These are phyloP conservation scores for Mimosa bimucronata DNA, from an alignment of 306 rosid genomes.

Conservation along the genomic window DNA sequence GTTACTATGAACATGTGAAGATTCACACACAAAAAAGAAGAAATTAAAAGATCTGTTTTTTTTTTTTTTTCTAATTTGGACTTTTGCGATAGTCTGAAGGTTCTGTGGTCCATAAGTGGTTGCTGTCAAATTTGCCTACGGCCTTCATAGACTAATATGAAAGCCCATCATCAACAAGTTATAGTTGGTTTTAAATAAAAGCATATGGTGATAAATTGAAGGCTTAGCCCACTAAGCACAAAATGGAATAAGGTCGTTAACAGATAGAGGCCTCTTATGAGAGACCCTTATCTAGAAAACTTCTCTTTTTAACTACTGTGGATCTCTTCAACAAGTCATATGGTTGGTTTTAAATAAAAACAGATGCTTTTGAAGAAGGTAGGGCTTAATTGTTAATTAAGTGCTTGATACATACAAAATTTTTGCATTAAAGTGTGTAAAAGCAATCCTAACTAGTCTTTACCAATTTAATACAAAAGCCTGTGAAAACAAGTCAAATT, in stretches of 20 bases:
- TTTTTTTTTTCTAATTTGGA: not conserved
- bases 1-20: not conserved
- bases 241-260: not conserved
- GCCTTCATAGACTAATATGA: not conserved
- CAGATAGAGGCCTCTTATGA: not conserved
- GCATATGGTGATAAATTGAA: not conserved
- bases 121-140: not conserved
- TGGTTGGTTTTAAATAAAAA: no score
- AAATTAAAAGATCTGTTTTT: not conserved
- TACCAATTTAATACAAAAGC: not conserved
- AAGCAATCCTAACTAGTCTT: not conserved
- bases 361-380: no score
- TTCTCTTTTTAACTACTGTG: not conserved
- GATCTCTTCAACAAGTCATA: not conserved
- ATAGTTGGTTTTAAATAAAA: not conserved
- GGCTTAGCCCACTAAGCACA: conserved; percentile 15
- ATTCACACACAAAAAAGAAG: not conserved
- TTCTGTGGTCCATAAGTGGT: not conserved
- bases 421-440: not conserved
- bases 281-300: not conserved
- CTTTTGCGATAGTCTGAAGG: not conserved
- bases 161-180: conserved; percentile 14
- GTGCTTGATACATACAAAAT: not conserved
- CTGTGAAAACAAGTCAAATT: not conserved
- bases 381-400: not conserved